phyloP scores from a whole-genome alignment of 257 asterid genomes.

The Linaria vulgaris region DNA sequence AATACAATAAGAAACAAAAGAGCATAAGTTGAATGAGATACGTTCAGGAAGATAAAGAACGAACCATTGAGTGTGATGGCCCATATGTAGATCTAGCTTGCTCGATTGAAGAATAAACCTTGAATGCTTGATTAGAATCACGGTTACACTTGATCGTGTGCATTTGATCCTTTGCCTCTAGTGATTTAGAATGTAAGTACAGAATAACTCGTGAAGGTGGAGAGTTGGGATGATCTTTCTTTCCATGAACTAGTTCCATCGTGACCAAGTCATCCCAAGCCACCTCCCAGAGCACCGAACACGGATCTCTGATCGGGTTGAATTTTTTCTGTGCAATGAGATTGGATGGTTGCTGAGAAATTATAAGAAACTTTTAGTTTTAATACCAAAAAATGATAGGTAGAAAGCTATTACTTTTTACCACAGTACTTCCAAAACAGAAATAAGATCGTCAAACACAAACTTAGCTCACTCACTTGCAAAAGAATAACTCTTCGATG shows the following conservation, averaged over 20 bases:
- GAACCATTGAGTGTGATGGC: conserved; percentile 59
- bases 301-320: conserved; percentile 93
- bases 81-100: conserved; percentile 77
- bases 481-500: conserved; percentile 81
- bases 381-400: conserved; percentile 13
- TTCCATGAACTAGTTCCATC: conserved; percentile 82
- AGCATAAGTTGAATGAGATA: conserved; percentile 18
- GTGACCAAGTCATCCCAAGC: conserved; percentile 80
- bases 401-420: conserved; percentile 2
- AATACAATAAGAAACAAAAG: conserved; percentile 10
- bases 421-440: conserved; percentile 8
- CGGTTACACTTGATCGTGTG: conserved; percentile 73
- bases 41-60: conserved; percentile 24
- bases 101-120: conserved; percentile 77
- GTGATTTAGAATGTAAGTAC: conserved; percentile 59
- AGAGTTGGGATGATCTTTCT: conserved; percentile 71
- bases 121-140: conserved; percentile 77
- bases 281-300: conserved; percentile 91
- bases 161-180: conserved; percentile 75
- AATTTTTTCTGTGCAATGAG: conserved; percentile 87
- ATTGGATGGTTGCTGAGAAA: conserved; percentile 85
- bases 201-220: conserved; percentile 83
- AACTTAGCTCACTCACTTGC: conserved; percentile 58
- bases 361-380: conserved; percentile 21
- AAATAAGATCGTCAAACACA: conserved; percentile 4